Evolutionary conservation across 2,329 filamentous ascomycete genomes (phyloP), one percentile per base, ranked within the genome.

Genomic region (Cytospora piceicola): DNA sequence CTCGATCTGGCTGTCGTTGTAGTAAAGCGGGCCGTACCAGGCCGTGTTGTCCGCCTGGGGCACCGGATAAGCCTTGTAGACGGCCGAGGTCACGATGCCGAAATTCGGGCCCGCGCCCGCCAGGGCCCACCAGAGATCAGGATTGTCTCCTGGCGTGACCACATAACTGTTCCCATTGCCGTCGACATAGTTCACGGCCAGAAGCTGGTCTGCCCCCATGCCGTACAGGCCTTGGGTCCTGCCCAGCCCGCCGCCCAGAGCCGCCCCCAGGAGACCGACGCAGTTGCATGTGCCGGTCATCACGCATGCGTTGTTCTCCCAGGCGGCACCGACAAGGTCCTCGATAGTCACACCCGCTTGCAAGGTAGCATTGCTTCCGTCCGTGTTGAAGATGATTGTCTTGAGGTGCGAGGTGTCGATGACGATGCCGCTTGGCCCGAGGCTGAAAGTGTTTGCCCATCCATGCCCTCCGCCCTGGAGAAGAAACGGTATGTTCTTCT

Each of bases 81-180:
- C 78, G 22, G 79, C 71, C 4, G 78, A 78, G 1, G 81, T 85
- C 20, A 87, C 81, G 61, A 87, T 80, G 51, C 85, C 85, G 65
- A 87, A 87, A 73, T 87, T 87, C 66, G 86, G 82, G 0, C 84
- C 85, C 2, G 84, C 85, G 5, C 85, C 85, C 58, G 78, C 77
- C 69, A 88, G 77, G 0, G 77, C 85, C 85, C 84, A 88, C 72
- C 78, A 87, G 11, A 88, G 77, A 53, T 85, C 83, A 36, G 64
- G 59, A 36, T 66, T 24, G 0, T 78, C 74, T 22, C 77, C 73
- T 30, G 72, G 69, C 11, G 56, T 80, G 75, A 73, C 70, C 72
- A 53, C 54, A 2, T 30, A 4, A 1, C 3, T 15, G 4, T 51
- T 24, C 7, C 64, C 64, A 9, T 27, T n/a, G 30, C 58, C 60